Percentiles rank a stretch among this genome's conserved stretches.
These are phyloP conservation scores for Dioscorea zingiberensis DNA, from an alignment of 106 monocot species.

Conservation along the genomic window DNA sequence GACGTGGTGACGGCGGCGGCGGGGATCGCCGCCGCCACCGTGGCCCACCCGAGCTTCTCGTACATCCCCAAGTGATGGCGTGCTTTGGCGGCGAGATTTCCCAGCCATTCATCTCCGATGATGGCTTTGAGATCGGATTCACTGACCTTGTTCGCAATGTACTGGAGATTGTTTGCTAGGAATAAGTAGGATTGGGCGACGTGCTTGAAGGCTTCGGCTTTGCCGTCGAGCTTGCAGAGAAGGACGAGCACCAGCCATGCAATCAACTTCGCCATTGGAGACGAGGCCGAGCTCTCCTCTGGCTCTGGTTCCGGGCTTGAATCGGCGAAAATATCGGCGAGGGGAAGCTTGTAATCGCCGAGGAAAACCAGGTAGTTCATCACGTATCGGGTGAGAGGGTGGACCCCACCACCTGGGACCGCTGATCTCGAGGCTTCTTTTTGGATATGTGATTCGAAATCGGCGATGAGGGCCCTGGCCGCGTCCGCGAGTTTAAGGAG, in stretches of 20 bases:
- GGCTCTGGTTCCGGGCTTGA: no score
- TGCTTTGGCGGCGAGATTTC: conserved; percentile 13
- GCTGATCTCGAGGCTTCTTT: conserved; percentile 30
- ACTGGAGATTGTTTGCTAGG: conserved; percentile 34
- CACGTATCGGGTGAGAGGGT: conserved; percentile 45
- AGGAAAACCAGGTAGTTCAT: conserved; percentile 64
- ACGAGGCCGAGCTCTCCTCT: background rate
- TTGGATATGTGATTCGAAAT: conserved; percentile 48
- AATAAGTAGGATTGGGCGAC: conserved; percentile 21
- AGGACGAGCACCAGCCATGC: conserved; percentile 27
- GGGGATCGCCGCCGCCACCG: conserved; percentile 7
- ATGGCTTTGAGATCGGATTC: conserved; percentile 7
- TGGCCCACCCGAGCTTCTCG: conserved; percentile 18
- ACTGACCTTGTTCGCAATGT: conserved; percentile 26
- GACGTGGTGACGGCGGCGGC: background rate
- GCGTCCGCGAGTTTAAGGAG: conserved; percentile 32
- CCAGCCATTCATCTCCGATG: conserved; percentile 27
- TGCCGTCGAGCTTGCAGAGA: conserved; percentile 28
- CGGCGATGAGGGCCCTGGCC: conserved; percentile 17
- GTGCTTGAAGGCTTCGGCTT: conserved; percentile 23
- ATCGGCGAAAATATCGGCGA: background rate
- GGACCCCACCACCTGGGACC: conserved; percentile 43
- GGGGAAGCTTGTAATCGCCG: conserved; percentile 35
- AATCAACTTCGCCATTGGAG: conserved; percentile 6
- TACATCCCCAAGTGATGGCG: conserved; percentile 6